phyloP scores from a whole-genome alignment of 1,139 yeast species.

The Diutina sp. region DNA sequence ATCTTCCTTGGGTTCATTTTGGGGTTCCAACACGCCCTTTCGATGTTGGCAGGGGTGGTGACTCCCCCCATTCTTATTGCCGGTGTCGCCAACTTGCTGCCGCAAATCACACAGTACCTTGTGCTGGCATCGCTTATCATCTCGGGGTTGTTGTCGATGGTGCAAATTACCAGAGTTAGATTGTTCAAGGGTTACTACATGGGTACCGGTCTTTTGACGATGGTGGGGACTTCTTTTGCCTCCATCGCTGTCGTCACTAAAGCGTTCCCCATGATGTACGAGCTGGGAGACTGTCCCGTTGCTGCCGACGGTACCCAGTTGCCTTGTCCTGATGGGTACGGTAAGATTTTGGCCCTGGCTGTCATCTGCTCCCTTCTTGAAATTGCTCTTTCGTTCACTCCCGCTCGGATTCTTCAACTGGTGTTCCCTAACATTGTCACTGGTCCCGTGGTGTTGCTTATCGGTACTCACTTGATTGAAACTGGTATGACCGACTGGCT shows the following conservation, averaged over 20 bases:
- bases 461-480: constrained; percentile 57
- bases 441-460: constrained; percentile 80
- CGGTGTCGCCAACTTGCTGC: constrained; percentile 40
- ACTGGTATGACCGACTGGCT: constrained; percentile 76
- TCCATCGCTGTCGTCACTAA: constrained; percentile 69
- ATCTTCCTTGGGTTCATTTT: constrained; percentile 57
- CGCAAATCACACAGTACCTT: constrained; percentile 46
- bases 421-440: constrained; percentile 84
- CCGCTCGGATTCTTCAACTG: constrained; percentile 54
- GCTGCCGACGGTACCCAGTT: constrained; percentile 43
- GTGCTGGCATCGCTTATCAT: constrained; percentile 69
- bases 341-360: constrained; percentile 71
- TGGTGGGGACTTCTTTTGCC: constrained; percentile 87
- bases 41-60: constrained; percentile 86
- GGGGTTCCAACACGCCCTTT: constrained; percentile 78
- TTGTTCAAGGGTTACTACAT: constrained; percentile 52
- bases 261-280: constrained; percentile 73
- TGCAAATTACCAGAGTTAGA: constrained; percentile 79
- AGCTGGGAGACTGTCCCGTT: constrained; percentile 48
- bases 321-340: constrained; percentile 85
- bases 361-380: constrained; percentile 65
- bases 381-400: constrained; percentile 59
- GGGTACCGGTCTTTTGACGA: constrained; percentile 81
- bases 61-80: constrained; percentile 72
- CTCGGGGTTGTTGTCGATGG: constrained; percentile 58